A percentile compares a stretch with the other conserved stretches of the same genome.
Conservation (phyloP, 768 basidiomycete genomes). For the Cubamyces sp. region DNA sequence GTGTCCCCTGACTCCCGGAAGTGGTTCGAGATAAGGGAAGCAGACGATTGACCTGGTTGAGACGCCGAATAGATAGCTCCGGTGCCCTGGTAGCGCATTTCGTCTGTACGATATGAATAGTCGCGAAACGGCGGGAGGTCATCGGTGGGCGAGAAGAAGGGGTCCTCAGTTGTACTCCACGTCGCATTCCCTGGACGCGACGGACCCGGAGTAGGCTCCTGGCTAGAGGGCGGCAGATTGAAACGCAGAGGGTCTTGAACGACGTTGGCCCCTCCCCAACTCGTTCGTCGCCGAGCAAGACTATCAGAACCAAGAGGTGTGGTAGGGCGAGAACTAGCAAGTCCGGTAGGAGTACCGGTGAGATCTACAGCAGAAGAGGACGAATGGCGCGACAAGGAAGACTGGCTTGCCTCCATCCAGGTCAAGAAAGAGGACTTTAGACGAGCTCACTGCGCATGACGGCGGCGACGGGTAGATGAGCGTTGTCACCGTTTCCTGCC, state of each 20-base stretch:
- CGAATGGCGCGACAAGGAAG: slow-evolving; percentile 34
- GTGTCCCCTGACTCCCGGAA: slow-evolving; percentile 38
- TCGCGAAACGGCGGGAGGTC: slow-evolving; percentile 42
- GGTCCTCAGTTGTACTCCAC: slow-evolving; percentile 45
- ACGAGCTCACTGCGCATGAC: slow-evolving; percentile 24
- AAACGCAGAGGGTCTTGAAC: slow-evolving; percentile 54
- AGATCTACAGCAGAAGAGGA: slow-evolving; percentile 62
- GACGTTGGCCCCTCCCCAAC: slow-evolving; percentile 56
- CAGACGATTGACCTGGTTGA: slow-evolving; percentile 53
- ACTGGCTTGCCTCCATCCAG: slow-evolving; percentile 25
- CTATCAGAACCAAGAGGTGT: slow-evolving; percentile 52
- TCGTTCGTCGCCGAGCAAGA: slow-evolving; percentile 56
- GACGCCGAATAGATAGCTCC: slow-evolving; percentile 44
- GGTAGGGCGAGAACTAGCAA: slow-evolving; percentile 48
- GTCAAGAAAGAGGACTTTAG: slow-evolving; percentile 12
- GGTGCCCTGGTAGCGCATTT: slow-evolving; percentile 24
- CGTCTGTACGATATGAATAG: slow-evolving; percentile 28
- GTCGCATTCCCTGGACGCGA: slow-evolving; percentile 30
- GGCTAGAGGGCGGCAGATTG: slow-evolving; percentile 36
- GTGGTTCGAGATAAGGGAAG: slow-evolving; percentile 50
- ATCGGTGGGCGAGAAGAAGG: slow-evolving; percentile 51
- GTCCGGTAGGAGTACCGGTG: slow-evolving; percentile 47
- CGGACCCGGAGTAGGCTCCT: slow-evolving; percentile 29
- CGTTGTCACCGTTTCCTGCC: slow-evolving; percentile 10
- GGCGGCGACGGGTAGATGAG: slow-evolving; percentile 18